phyloP scores from a whole-genome alignment of 2,329 filamentous ascomycete species.

The Didymella glomerata region DNA sequence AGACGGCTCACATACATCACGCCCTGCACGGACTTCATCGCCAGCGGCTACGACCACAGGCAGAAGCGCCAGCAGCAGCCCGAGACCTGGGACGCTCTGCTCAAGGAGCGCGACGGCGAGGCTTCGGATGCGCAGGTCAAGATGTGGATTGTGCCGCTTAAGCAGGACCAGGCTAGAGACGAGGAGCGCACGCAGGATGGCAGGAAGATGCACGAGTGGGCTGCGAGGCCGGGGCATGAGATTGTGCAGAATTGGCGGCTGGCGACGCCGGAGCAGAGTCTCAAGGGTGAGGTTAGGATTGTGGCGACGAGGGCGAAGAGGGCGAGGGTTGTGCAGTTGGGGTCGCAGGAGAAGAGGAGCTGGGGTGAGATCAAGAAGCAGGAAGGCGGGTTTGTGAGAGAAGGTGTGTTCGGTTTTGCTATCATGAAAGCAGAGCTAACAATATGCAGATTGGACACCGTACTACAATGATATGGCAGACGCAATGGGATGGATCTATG shows the following conservation, averaged over 20 bases:
- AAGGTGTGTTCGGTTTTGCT: conserved; percentile 32
- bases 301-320: conserved; percentile 41
- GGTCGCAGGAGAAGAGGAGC: conserved; percentile 35
- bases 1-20: conserved; percentile 45
- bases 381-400: conserved; percentile 34
- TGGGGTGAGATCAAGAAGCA: conserved; percentile 46
- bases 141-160: conserved; percentile 44
- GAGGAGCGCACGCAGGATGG: conserved; percentile 29
- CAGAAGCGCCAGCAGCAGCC: conserved; percentile 42
- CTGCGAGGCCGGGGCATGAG: conserved; percentile 42
- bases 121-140: conserved; percentile 42
- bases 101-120: conserved; percentile 44
- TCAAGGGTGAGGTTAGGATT: conserved; percentile 47
- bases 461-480: conserved; percentile 50
- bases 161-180: conserved; percentile 26
- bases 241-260: conserved; percentile 40
- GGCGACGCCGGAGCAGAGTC: conserved; percentile 40
- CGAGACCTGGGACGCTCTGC: conserved; percentile 40
- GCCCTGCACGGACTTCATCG: conserved; percentile 47
- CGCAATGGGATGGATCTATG: conserved; percentile 48
- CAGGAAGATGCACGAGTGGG: conserved; percentile 39
- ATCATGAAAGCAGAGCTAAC: conserved; percentile 4
- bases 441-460: conserved; percentile 40
- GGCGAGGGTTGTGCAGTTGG: conserved; percentile 37
- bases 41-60: conserved; percentile 45